Conservation (phyloP, 108 stramenopile genomes). For the Nitzschia sp. region DNA sequence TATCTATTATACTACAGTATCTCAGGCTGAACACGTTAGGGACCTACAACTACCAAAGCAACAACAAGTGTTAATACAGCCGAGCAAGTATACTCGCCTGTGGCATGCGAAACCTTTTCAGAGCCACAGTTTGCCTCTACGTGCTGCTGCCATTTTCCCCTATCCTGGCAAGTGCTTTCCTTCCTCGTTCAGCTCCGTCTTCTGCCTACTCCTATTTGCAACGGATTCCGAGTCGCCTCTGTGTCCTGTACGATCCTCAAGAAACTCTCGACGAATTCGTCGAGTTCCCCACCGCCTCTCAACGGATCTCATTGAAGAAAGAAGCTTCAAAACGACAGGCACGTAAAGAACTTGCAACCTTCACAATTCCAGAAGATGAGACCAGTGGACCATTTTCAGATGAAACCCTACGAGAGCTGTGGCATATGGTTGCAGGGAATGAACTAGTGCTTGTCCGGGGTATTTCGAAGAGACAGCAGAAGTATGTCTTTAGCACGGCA, state of each 20-base stretch:
- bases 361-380: conserved; percentile 32
- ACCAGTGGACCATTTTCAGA: conserved; percentile 30
- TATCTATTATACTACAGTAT: too few relatives aligned
- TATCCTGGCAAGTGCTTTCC: too few relatives aligned
- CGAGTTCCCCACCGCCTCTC: conserved; percentile 39
- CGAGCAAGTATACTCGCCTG: too few relatives aligned
- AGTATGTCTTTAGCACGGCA: conserved; percentile 17
- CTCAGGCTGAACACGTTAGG: too few relatives aligned
- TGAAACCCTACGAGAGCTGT: conserved; percentile 27
- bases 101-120: too few relatives aligned
- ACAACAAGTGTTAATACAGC: too few relatives aligned
- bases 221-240: neutral
- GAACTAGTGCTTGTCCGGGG: conserved; percentile 48
- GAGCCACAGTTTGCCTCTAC: too few relatives aligned
- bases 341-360: conserved; percentile 30
- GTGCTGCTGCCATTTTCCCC: too few relatives aligned
- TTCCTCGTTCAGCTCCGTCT: too few relatives aligned
- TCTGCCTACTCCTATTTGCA: too few relatives aligned
- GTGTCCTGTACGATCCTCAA: neutral
- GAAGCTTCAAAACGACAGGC: conserved; percentile 43
- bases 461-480: conserved; percentile 24
- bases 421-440: conserved; percentile 15
- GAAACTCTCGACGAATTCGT: conserved; percentile 18
- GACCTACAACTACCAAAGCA: too few relatives aligned
- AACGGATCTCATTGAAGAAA: conserved; percentile 39